Base-by-base conservation (phyloP, 2,329 filamentous ascomycete species). In the Sarocladium brachiariae region DNA sequence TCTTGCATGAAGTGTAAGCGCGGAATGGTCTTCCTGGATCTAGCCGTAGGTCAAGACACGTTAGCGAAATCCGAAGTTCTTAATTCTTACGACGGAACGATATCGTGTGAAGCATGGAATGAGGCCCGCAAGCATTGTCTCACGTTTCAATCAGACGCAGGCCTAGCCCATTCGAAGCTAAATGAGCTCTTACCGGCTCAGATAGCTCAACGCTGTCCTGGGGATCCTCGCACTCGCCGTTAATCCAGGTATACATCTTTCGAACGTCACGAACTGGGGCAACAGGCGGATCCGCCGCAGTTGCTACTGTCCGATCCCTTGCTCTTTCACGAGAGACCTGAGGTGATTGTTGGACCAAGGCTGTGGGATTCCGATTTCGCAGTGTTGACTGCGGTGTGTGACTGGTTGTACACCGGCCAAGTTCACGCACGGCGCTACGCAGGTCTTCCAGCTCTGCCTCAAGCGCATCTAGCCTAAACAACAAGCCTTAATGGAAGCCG, bases 171-270 rank as follows among this genome's bases (percentile, higher is more conserved):
- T 39, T 23, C 37, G 18, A 39, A 14, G 37, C 37, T 8, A 39
- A 14, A 9, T 39, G 8, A 23, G 37, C 37, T n/a, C 14, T 7
- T 19, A 39, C 14, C 19, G 7, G 37, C 19, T 23, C 37, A 39
- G 37, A 19, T 23, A 39, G 23, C 16, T 39, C 37, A 21, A 39
- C 18, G 37, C 37, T 39, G 37, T 39, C 37, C 37, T 39, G 37
- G 37, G 37, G 37, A 4, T 14, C 14, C 16, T 39, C 37, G 7
- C 4, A 19, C 6, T 39, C 37, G 37, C 37, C 37, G 37, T 39
- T 19, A 19, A 39, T 39, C 37, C 37, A 39, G 37, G 37, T 39
- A 14, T 39, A 39, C 37, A 39, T 39, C 9, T 39, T 39, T 23
- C 37, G 37, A 39, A 39, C 23, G 37, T 21, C 37, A 39, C 37